Evolutionary conservation across 306 rosid species (phyloP), one percentile per base, ranked within the genome.

Genomic region (Calophaca sinica): DNA sequence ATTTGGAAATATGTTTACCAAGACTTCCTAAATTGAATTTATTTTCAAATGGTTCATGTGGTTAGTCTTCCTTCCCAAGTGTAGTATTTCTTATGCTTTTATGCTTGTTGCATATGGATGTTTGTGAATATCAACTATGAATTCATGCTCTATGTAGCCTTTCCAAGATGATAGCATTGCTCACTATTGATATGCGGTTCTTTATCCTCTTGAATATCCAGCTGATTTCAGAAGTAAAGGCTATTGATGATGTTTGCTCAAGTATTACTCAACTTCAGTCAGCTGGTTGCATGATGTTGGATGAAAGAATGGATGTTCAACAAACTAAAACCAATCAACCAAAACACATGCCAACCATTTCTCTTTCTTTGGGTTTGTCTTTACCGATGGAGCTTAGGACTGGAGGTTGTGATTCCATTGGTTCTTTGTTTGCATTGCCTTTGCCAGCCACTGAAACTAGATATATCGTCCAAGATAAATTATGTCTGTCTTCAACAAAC

Each of bases 301-400:
- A 81, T 60, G 84, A 73, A 79, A 81, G 81, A 74, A 67, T 58
- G 71, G 39, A 58, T 44, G 71, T 74, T 62, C 84, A 48, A 60
- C 76, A 68, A 67, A 69, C 77, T 32, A 71, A 67, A 51, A 80
- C 55, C 62, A 51, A 36, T 70, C 68, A 33, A 63, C 62, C 53
- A 45, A 78, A 78, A 20, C 72, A 39, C 51, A 36, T 54, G 66
- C 80, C 83, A 48, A 42, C 5, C 29, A n/a, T 83, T 72, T 84
- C 88, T 26, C 79, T 88, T 42, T 54, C 83, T 74, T 57, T 89
- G 65, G 89, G 88, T 69, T 82, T 85, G 75, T 83, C 88, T 70
- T 67, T 82, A 64, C 89, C 88, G 4, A 3, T 61, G 13, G 85
- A 83, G 73, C 79, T 73, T 41, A 58, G 68, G 39, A 38, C 67